phyloP scores from a whole-genome alignment of 345 rosid species.

The Ricinus communis region DNA sequence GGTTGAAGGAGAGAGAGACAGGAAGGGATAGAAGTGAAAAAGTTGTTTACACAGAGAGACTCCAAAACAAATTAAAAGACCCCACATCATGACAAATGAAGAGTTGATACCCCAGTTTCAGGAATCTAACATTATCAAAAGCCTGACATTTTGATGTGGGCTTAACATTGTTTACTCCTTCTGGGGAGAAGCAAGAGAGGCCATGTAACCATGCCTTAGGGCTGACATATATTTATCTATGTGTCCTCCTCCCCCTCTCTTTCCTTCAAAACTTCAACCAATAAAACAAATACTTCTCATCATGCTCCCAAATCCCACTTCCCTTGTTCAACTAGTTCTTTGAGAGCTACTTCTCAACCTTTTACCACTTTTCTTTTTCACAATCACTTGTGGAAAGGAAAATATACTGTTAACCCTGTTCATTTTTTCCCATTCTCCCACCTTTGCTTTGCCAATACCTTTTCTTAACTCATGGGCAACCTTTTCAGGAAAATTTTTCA shows the following conservation, averaged over 20 bases:
- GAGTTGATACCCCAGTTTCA: too few species aligned
- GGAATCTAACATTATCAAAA: too few species aligned
- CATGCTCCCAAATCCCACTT: background rate
- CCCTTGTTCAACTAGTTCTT: background rate
- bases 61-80: background rate
- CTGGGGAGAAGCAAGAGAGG: too few species aligned
- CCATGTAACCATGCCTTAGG: too few species aligned
- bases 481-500: too few species aligned
- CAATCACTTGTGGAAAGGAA: background rate
- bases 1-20: background rate
- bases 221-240: too few species aligned
- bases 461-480: too few species aligned
- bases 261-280: background rate
- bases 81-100: background rate
- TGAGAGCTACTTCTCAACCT: constrained; percentile 2
- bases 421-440: background rate
- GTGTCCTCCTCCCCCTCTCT: too few species aligned
- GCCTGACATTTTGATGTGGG: too few species aligned
- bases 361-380: background rate
- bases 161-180: too few species aligned
- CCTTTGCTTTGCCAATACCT: too few species aligned
- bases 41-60: background rate
- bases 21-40: background rate
- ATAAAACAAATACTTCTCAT: background rate
- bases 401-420: background rate